Base-by-base conservation (phyloP, 2,329 filamentous ascomycete genomes). In the Fusarium scirpi region DNA sequence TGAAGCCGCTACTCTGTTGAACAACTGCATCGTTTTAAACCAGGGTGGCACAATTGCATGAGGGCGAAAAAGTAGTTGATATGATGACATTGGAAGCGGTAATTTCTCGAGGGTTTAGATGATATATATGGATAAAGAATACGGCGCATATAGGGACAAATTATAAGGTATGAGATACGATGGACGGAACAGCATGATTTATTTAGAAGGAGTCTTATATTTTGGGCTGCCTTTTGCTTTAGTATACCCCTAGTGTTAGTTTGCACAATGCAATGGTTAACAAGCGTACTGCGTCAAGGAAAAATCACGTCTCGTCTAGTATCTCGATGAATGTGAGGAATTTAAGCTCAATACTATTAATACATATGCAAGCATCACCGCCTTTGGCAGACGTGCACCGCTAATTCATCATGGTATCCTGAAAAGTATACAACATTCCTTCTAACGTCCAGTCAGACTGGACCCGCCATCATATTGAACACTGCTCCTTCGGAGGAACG, bases 1-100 rank as follows among this genome's bases (percentile, higher is more conserved):
- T 61, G 96, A 98, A 80, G 95, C 94, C 38, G 92, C 92, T 32
- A 91, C 89, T 24, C 82, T 97, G 65, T 80, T 98, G 76, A 90
- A 86, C 58, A 96, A 94, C 78, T 97, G 94, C 78, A 92, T 97
- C 70, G 69, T 76, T n/a, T 75, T 80, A 10, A 80, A 79, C 34
- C 70, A 76, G 16, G 78, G 78, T 11, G 77, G 73, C 18, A 74
- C 67, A 18, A 67, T 80, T 48, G 48, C 66, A n/a, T 78, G 12
- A 41, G 8, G 30, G 38, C 25, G 15, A 49, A 12, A 20, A 43
- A 20, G 22, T 24, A 16, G 25, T 16, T 25, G 20, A 11, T 15
- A 40, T 44, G 20, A 18, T 32, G 22, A 8, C 9, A 48, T n/a
- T 10, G 16, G 18, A 25, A 13, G 29, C 12, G 11, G 32, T 43